A percentile compares a stretch with the other conserved stretches of the same genome.
phyloP scores from a whole-genome alignment of 768 basidiomycete species.

The Suillus tomentosus region DNA sequence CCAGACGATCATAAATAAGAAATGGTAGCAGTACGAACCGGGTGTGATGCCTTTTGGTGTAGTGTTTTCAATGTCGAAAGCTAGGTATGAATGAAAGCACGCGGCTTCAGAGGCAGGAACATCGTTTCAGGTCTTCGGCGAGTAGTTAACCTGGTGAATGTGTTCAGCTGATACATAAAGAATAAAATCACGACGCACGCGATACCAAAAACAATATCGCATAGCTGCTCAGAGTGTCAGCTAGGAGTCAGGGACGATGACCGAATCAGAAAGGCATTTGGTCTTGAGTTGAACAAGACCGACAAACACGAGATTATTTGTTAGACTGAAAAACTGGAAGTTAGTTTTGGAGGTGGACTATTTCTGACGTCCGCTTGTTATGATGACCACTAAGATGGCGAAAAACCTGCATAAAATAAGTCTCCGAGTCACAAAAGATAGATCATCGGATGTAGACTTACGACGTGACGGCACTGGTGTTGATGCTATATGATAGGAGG shows the following conservation, averaged over 20 bases:
- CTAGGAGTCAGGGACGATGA: background rate
- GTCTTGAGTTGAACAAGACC: no score
- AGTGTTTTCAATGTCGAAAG: background rate
- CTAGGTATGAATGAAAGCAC: background rate
- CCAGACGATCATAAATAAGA: background rate
- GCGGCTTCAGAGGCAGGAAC: background rate
- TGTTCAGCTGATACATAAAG: background rate
- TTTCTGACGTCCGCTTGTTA: background rate
- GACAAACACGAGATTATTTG: background rate
- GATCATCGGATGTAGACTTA: background rate
- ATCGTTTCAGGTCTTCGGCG: background rate
- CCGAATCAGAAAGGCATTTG: background rate
- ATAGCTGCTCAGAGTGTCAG: constrained; percentile 12
- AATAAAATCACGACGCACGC: constrained; percentile 10
- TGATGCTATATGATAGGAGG: constrained; percentile 20
- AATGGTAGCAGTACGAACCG: background rate
- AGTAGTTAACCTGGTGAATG: background rate
- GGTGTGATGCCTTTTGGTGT: background rate
- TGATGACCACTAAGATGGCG: constrained; percentile 15
- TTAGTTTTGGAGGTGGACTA: background rate
- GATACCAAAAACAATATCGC: constrained; percentile 22
- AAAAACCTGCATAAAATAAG: constrained; percentile 10
- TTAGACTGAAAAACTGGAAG: constrained; percentile 12
- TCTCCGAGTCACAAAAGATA: background rate
- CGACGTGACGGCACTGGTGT: constrained; percentile 17